phyloP scores from a whole-genome alignment of 2,329 filamentous ascomycete species.

The Cytospora paraplurivora region DNA sequence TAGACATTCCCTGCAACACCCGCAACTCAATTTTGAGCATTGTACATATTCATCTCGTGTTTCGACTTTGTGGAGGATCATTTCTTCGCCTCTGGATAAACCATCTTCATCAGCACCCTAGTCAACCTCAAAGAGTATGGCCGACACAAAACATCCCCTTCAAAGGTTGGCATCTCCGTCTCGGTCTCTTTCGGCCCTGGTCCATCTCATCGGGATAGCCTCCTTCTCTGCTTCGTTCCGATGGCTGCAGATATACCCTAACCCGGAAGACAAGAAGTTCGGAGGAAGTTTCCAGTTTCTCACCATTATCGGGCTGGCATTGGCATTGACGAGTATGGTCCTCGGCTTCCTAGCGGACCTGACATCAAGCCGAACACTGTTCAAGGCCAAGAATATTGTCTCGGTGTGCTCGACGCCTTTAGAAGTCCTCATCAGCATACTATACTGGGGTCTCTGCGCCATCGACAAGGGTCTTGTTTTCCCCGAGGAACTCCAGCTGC shows the following conservation, averaged over 20 bases:
- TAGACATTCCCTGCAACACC: constrained; percentile 4
- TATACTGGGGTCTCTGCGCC: constrained; percentile 71
- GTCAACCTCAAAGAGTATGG: constrained; percentile 38
- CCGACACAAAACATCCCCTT: constrained; percentile 55
- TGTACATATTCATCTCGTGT: not conserved
- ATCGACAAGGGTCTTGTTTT: constrained; percentile 56
- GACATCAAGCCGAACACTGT: constrained; percentile 58
- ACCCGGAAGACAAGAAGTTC: constrained; percentile 58
- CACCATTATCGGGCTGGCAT: constrained; percentile 70
- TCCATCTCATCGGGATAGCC: constrained; percentile 59
- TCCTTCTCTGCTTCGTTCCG: constrained; percentile 58
- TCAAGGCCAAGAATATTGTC: constrained; percentile 67
- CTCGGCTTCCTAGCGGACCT: constrained; percentile 67
- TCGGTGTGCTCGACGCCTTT: constrained; percentile 68
- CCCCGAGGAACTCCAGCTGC: constrained; percentile 57
- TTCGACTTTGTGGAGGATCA: not conserved
- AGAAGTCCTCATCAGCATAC: constrained; percentile 68
- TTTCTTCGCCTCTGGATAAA: not conserved
- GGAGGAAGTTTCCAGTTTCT: constrained; percentile 73
- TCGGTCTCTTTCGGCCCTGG: constrained; percentile 59
- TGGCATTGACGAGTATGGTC: constrained; percentile 62
- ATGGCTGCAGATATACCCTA: constrained; percentile 53
- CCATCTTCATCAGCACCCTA: not conserved
- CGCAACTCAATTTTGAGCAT: not conserved
- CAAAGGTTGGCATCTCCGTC: constrained; percentile 69